Evolutionary conservation across 495 filamentous ascomycete species (phyloP).

Genomic region (Cairneyella variabilis): DNA sequence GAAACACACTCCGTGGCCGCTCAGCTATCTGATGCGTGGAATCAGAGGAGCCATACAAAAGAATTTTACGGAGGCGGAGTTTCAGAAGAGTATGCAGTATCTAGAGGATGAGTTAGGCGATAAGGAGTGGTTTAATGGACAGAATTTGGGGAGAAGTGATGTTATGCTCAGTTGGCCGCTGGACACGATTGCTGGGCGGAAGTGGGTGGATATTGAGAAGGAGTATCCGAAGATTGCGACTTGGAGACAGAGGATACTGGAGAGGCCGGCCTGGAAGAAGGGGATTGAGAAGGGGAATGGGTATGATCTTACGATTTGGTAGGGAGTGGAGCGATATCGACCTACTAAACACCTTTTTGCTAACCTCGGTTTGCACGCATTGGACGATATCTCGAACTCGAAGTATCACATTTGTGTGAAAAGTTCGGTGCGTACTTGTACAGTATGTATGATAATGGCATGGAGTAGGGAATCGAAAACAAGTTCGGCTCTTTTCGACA

Average conservation of each 20-base stretch:
- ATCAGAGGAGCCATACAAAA: slow-evolving; percentile 3
- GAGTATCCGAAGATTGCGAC: slow-evolving; percentile 18
- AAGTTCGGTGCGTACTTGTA: too few species aligned
- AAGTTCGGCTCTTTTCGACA: too few species aligned
- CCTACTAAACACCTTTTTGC: too few species aligned
- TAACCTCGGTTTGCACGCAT: too few species aligned
- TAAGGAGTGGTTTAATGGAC: slow-evolving; percentile 21
- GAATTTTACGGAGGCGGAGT: slow-evolving; percentile 12
- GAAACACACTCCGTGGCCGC: slow-evolving; percentile 15
- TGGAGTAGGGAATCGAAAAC: too few species aligned
- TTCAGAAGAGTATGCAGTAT: slow-evolving; percentile 13
- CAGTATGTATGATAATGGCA: too few species aligned
- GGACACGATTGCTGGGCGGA: slow-evolving; percentile 7
- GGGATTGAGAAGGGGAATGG: slow-evolving; percentile 22
- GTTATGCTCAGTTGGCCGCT: slow-evolving; percentile 19
- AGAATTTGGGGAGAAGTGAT: slow-evolving; percentile 18
- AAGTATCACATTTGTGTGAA: too few species aligned
- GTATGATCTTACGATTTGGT: slow-evolving; percentile 10
- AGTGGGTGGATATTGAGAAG: slow-evolving; percentile 17
- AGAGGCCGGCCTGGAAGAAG: slow-evolving; percentile 20
- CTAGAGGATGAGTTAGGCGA: slow-evolving; percentile 17
- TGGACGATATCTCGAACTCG: too few species aligned
- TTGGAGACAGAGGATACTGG: slow-evolving; percentile 19
- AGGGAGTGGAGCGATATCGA: too few species aligned
- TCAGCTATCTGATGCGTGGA: slow-evolving; percentile 2